These are phyloP conservation scores for Phytophthora agathidicida DNA, from an alignment of 352 stramenopile genomes.

Conservation along the genomic window DNA sequence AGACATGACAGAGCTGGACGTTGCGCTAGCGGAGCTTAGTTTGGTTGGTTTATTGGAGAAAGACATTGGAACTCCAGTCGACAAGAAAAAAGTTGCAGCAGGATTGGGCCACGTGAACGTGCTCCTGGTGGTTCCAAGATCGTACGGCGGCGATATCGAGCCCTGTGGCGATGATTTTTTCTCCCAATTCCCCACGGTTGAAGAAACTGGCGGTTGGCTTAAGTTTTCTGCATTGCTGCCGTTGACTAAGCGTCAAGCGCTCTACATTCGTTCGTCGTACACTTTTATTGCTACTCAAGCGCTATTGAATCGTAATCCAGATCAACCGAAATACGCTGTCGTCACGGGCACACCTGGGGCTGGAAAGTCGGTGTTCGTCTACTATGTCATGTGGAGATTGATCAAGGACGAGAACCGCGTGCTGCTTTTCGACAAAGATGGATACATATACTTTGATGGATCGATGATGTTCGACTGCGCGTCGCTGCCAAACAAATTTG, in stretches of 20 bases:
- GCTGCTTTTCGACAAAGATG: slow-evolving; percentile 16
- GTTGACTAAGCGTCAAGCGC: slow-evolving; percentile 21
- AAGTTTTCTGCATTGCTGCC: slow-evolving; percentile 31
- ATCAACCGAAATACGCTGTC: slow-evolving; percentile 35
- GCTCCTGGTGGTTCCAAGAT: slow-evolving; percentile 17
- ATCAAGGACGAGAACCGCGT: slow-evolving; percentile 37
- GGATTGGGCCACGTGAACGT: slow-evolving; percentile 14
- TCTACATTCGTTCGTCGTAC: slow-evolving; percentile 41
- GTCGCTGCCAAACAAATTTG: slow-evolving; percentile 1
- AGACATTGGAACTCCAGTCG: no score
- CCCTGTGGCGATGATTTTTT: slow-evolving; percentile 29
- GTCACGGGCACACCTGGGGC: slow-evolving; percentile 37
- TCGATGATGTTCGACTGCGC: slow-evolving; percentile 9
- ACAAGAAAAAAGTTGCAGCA: not conserved
- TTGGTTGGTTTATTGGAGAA: no score
- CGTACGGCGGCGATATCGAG: slow-evolving; percentile 11
- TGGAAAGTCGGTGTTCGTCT: slow-evolving; percentile 44
- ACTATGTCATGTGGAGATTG: slow-evolving; percentile 45
- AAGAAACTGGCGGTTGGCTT: slow-evolving; percentile 32
- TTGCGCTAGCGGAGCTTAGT: no score
- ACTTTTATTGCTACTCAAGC: slow-evolving; percentile 26
- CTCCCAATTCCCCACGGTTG: slow-evolving; percentile 25
- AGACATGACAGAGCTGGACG: no score
- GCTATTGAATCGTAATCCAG: slow-evolving; percentile 21
- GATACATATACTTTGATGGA: slow-evolving; percentile 35